Conservation (phyloP, 2,329 filamentous ascomycete species). For the Fusarium sp. region DNA sequence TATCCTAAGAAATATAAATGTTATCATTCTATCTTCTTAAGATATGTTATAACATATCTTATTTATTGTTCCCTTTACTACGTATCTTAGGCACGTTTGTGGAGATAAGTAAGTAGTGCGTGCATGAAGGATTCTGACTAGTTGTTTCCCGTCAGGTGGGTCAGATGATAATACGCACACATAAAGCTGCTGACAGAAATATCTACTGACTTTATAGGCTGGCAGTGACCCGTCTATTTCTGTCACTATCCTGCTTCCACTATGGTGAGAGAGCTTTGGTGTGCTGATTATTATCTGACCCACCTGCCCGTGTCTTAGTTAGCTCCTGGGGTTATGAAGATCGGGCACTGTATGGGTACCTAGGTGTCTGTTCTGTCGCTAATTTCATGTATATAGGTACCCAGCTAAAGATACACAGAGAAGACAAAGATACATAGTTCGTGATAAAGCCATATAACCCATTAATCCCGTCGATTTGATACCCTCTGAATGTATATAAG, state of each 20-base stretch:
- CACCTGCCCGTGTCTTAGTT: not conserved
- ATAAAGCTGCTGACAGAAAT: too few species aligned
- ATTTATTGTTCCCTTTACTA: not conserved
- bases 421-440: not conserved
- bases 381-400: not conserved
- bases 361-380: not conserved
- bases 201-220: too few species aligned
- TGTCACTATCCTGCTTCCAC: too few species aligned
- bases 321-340: not conserved
- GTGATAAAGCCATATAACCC: not conserved
- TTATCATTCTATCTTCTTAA: accelerated
- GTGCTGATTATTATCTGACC: too few species aligned
- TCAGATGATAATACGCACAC: too few species aligned
- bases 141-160: not conserved
- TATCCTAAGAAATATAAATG: not conserved
- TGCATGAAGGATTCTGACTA: not conserved
- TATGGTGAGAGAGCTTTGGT: too few species aligned
- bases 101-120: not conserved
- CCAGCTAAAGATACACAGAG: not conserved
- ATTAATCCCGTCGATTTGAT: not conserved
- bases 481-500: too few species aligned
- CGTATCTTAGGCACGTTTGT: not conserved
- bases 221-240: too few species aligned
- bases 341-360: not conserved
- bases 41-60: too few species aligned